Evolutionary conservation across 495 filamentous ascomycete species (phyloP).

Genomic region (Talaromyces thailandensis): DNA sequence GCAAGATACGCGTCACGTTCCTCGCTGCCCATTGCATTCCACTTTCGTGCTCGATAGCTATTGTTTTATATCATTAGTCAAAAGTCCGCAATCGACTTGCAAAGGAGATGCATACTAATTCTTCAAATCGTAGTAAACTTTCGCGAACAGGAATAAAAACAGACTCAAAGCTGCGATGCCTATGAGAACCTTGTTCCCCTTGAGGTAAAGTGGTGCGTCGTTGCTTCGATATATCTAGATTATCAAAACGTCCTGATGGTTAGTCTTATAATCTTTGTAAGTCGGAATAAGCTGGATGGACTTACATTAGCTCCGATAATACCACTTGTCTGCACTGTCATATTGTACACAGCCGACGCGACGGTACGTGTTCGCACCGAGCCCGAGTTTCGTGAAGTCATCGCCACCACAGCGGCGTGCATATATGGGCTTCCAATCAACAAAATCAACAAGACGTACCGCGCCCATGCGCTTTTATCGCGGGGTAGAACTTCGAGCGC

Average conservation of each 20-base stretch:
- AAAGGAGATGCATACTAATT: constrained; percentile 43
- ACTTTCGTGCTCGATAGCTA: constrained; percentile 34
- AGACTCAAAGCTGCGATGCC: constrained; percentile 45
- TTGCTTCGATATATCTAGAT: constrained; percentile 51
- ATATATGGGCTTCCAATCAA: constrained; percentile 53
- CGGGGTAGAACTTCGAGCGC: constrained; percentile 34
- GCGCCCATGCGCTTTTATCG: constrained; percentile 36
- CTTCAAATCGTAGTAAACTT: constrained; percentile 53
- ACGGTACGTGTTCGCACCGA: constrained; percentile 59
- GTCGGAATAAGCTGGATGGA: neutral
- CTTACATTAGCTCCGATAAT: constrained; percentile 53
- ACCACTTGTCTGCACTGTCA: constrained; percentile 58
- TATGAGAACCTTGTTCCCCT: constrained; percentile 58
- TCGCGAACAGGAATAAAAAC: constrained; percentile 44
- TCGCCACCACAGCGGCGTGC: constrained; percentile 59
- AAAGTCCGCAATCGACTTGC: too few species aligned
- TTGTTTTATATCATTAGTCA: too few species aligned
- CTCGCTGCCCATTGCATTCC: constrained; percentile 51
- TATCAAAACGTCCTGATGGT: constrained; percentile 15
- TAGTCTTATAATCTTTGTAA: neutral
- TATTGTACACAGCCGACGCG: constrained; percentile 60
- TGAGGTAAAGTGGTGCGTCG: constrained; percentile 58
- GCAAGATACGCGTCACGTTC: constrained; percentile 55
- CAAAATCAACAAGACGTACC: constrained; percentile 42
- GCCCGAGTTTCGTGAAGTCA: constrained; percentile 59